Evolutionary conservation across 2,329 filamentous ascomycete genomes (phyloP).

Genomic region (Penicillium verrucosum): DNA sequence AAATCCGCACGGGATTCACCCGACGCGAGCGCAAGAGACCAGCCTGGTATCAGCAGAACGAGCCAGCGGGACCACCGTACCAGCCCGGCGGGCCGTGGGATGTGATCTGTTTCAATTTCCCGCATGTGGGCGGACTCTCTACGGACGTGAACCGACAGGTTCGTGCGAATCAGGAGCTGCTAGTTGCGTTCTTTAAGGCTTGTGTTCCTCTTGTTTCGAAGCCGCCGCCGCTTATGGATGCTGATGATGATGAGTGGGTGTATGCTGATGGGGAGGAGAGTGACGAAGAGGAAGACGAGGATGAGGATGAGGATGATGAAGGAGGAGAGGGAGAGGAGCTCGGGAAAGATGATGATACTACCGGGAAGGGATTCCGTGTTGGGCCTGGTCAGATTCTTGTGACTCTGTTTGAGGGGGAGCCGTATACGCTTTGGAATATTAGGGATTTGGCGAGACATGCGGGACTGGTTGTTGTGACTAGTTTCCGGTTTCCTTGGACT

Average conservation of each 20-base stretch:
- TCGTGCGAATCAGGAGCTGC: conserved; percentile 72
- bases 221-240: conserved; percentile 21
- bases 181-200: conserved; percentile 49
- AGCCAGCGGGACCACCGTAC: conserved; percentile 3
- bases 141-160: conserved; percentile 95
- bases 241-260: conserved; percentile 25
- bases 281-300: conserved; percentile 18
- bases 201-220: conserved; percentile 42
- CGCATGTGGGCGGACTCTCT: conserved; percentile 86
- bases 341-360: conserved; percentile 13
- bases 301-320: conserved; percentile 16
- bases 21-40: conserved; percentile 32
- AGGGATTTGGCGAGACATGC: conserved; percentile 76
- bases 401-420: conserved; percentile 87
- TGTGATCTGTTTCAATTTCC: conserved; percentile 91
- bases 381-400: conserved; percentile 64
- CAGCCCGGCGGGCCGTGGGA: conserved; percentile 56
- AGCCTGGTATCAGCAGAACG: conserved; percentile 22
- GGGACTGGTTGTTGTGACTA: conserved; percentile 46
- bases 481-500: conserved; percentile 48
- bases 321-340: conserved; percentile 12
- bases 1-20: conserved; percentile 42
- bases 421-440: conserved; percentile 95
- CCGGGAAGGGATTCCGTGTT: conserved; percentile 23
- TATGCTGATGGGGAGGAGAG: conserved; percentile 20